Percentiles rank a stretch among this genome's conserved stretches.
Evolutionary conservation across 2,329 filamentous ascomycete species (phyloP).

Genomic region (Fusarium dimerum): DNA sequence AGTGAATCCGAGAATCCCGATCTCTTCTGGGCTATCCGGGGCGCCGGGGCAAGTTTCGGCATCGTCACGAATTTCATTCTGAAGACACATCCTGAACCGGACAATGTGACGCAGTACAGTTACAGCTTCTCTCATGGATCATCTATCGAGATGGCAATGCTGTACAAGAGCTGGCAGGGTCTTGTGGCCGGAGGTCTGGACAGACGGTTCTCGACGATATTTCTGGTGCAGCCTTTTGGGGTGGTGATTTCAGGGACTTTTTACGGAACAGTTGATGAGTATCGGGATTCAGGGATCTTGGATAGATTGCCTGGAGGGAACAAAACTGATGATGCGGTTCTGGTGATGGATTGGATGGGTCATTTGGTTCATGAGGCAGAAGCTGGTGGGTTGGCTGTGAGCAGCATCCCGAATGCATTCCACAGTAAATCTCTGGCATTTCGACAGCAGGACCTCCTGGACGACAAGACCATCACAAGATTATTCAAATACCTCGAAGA

Average conservation of each 20-base stretch:
- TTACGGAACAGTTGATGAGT: conserved; percentile 61
- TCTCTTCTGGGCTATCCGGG: conserved; percentile 58
- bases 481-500: conserved; percentile 57
- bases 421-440: conserved; percentile 61
- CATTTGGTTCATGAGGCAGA: conserved; percentile 56
- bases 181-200: conserved; percentile 56
- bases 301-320: conserved; percentile 42
- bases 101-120: conserved; percentile 58
- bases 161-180: conserved; percentile 60
- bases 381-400: conserved; percentile 47
- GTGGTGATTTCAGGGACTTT: conserved; percentile 61
- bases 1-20: conserved; percentile 50
- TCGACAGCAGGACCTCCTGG: conserved; percentile 47
- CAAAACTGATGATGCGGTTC: conserved; percentile 41
- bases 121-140: conserved; percentile 54
- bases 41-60: conserved; percentile 58
- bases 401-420: conserved; percentile 52
- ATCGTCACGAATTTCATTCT: conserved; percentile 59
- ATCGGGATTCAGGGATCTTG: conserved; percentile 50
- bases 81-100: conserved; percentile 57
- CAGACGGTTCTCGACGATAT: conserved; percentile 58
- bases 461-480: conserved; percentile 43
- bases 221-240: conserved; percentile 55
- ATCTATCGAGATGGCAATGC: conserved; percentile 46
- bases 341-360: conserved; percentile 64